Evolutionary conservation across 345 rosid genomes (phyloP).

Genomic region (Aquilaria sinensis): DNA sequence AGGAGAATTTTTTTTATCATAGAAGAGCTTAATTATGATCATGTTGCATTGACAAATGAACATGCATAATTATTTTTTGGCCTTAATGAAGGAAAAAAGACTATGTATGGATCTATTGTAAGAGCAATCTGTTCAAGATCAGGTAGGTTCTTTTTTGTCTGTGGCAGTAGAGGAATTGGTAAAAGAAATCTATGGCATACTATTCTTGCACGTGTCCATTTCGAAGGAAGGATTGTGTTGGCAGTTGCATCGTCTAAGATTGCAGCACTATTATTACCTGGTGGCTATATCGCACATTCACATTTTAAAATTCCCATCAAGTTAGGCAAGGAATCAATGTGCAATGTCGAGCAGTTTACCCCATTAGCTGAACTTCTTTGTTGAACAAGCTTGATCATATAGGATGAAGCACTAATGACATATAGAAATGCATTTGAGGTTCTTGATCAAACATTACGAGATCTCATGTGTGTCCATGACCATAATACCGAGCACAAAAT

Average conservation of each 20-base stretch:
- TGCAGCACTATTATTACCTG: background rate
- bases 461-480: too few relatives aligned
- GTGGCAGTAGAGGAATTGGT: background rate
- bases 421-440: background rate
- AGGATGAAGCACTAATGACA: conserved; percentile 8
- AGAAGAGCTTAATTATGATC: too few relatives aligned
- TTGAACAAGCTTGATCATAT: background rate
- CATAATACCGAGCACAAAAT: too few relatives aligned
- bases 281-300: conserved; percentile 2
- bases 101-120: too few relatives aligned
- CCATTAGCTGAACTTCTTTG: background rate
- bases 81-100: background rate
- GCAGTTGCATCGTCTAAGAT: background rate
- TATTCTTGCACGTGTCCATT: background rate
- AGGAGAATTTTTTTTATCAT: too few relatives aligned
- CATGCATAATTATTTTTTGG: background rate
- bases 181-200: background rate
- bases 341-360: background rate
- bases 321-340: background rate
- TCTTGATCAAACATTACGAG: background rate
- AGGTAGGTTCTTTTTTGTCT: too few relatives aligned
- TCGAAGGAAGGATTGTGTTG: background rate
- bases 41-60: background rate
- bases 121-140: background rate
- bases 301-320: background rate